Base-by-base conservation (phyloP, 1,284 basidiomycete genomes). In the Cutaneotrichosporon sp. region DNA sequence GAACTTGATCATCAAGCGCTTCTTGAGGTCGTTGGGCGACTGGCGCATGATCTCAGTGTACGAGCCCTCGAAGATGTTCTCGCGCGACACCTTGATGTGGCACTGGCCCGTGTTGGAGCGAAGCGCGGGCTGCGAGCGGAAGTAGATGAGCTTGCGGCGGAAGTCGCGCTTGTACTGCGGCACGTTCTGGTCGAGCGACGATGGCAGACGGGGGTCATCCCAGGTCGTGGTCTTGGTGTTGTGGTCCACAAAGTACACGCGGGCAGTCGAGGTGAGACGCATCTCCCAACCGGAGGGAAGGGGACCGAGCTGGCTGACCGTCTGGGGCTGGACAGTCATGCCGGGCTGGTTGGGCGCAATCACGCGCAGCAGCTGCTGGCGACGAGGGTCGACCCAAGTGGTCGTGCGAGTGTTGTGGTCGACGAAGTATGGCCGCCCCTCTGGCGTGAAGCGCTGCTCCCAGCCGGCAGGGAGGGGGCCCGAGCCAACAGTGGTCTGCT, bases 111-210 rank as follows among this genome's bases (percentile, higher is more conserved):
- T 85, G 69, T 88, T 85, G 25, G 87, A 86, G 63, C 95, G 87
- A 83, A 99, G 89, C 57, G 93, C 93, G 46, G 95, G 95, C 80
- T 99, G 97, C 71, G 90, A 93, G 66, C 97, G 87, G 87, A 99
- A 99, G 84, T 99, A 99, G 72, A 99, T 93, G 63, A 99, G 87
- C 83, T 99, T 99, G 71, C 95, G 83, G 69, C 95, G 84, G 83
- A 99, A 99, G 84, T 99, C 97, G 65, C 97, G 91, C 84, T 99
- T 99, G 84, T 98, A 99, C 82, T 99, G 95, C 45, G 97, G 97
- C 20, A 97, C 95, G 78, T 92, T 97, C 73, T 93, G 89, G 73
- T 84, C 83, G 63, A 85, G 80, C 63, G 81, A 82, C 33, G 81
- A 83, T 14, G 92, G 92, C 75, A 95, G 80, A 58, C 93, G 87